Evolutionary conservation across 2,329 filamentous ascomycete genomes (phyloP).

Genomic region (Xylaria sp.): DNA sequence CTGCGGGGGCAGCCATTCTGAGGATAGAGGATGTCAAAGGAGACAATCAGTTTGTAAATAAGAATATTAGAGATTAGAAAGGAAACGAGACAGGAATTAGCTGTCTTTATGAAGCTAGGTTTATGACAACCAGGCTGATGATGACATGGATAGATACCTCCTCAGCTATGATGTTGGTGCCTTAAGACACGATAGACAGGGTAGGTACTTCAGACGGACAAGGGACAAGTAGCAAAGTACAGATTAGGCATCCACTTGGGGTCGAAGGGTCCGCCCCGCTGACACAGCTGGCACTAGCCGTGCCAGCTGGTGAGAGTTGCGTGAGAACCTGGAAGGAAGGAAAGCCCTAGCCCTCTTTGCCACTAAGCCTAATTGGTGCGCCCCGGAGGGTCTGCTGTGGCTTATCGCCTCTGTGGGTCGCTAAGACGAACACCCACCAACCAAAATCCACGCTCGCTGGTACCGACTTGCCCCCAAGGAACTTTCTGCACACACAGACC

Average conservation of each 20-base stretch:
- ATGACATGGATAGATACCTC: not conserved
- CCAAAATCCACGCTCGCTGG: constrained; percentile 27
- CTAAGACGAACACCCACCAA: constrained; percentile 16
- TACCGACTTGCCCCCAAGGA: constrained; percentile 31
- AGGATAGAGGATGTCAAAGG: not conserved
- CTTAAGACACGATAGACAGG: not conserved
- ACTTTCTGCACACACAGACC: constrained; percentile 44
- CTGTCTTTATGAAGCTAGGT: not conserved
- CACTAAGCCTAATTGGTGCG: constrained; percentile 26
- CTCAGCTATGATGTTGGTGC: no score
- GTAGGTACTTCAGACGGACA: not conserved
- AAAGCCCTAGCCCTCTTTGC: constrained; percentile 31
- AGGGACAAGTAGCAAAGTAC: not conserved
- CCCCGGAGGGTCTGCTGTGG: constrained; percentile 19
- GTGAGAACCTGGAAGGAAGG: constrained; percentile 8
- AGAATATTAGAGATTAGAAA: not conserved
- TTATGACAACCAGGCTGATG: not conserved
- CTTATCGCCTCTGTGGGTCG: constrained; percentile 19
- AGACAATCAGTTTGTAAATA: not conserved
- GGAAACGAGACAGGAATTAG: not conserved
- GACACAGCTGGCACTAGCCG: constrained; percentile 1
- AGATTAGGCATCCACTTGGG: not conserved
- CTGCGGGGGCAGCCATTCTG: constrained; percentile 55
- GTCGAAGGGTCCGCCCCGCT: not conserved
- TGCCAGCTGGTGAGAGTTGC: constrained; percentile 5